Percentiles rank a stretch among this genome's conserved stretches.
These are phyloP conservation scores for Sporothrix phasma DNA, from an alignment of 2,329 filamentous ascomycete genomes.

Conservation along the genomic window DNA sequence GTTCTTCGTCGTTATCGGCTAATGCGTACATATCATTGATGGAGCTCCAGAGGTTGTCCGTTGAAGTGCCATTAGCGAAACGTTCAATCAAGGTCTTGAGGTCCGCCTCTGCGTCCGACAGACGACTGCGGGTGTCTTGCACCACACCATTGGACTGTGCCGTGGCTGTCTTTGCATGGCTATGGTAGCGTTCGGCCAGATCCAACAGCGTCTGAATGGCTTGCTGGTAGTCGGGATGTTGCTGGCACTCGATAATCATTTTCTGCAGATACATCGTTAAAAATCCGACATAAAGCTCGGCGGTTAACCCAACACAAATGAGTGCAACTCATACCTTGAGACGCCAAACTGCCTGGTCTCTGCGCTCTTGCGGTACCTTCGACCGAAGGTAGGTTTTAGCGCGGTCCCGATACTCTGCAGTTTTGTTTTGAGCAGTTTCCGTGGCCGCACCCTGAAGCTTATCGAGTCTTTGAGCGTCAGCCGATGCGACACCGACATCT, in stretches of 20 bases:
- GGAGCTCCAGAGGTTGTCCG: constrained; percentile 73
- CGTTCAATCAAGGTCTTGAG: constrained; percentile 83
- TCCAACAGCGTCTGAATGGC: constrained; percentile 81
- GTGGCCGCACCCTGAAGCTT: constrained; percentile 45
- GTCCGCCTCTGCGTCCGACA: constrained; percentile 67
- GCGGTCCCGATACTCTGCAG: constrained; percentile 30
- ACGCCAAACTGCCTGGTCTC: constrained; percentile 83
- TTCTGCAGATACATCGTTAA: constrained; percentile 50
- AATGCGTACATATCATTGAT: constrained; percentile 80
- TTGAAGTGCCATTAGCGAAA: constrained; percentile 89
- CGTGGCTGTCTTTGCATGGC: constrained; percentile 58
- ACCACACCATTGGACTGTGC: constrained; percentile 57
- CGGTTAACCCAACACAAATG: background rate
- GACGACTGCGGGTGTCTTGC: constrained; percentile 59
- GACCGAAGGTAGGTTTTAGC: constrained; percentile 65
- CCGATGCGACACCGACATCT: constrained; percentile 27
- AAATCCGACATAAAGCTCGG: background rate
- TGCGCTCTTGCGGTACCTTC: constrained; percentile 87
- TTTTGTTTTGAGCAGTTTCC: constrained; percentile 34
- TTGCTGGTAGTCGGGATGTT: constrained; percentile 84
- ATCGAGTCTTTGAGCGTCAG: constrained; percentile 46
- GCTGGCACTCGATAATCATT: constrained; percentile 94
- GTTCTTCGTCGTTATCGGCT: constrained; percentile 75
- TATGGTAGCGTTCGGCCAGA: constrained; percentile 75
- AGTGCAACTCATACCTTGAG: constrained; percentile 43